A percentile compares a stretch with the other conserved stretches of the same genome.
Conservation (phyloP, 768 basidiomycete genomes). For the Rhodotorula kratochvilovae region DNA sequence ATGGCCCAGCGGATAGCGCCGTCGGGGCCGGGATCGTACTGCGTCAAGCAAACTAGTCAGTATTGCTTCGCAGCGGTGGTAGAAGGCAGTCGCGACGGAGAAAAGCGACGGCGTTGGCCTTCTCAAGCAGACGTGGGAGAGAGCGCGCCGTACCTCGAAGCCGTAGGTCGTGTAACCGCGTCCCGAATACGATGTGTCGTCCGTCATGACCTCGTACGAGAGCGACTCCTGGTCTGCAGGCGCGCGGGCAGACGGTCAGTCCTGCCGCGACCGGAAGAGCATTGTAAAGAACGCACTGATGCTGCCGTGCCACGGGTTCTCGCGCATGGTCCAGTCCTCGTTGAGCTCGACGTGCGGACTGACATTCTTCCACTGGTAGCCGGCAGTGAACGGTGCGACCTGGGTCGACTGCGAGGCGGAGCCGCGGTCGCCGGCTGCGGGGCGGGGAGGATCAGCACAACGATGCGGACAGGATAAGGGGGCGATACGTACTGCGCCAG, state of each 20-base stretch:
- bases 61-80: neutral
- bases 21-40: conserved; percentile 45
- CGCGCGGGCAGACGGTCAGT: neutral
- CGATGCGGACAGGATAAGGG: neutral
- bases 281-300: neutral
- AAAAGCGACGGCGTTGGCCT: too few relatives aligned
- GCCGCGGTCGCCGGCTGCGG: conserved; percentile 51
- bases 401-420: conserved; percentile 75
- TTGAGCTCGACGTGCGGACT: conserved; percentile 57
- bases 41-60: conserved; percentile 3
- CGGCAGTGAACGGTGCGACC: conserved; percentile 52
- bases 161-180: conserved; percentile 26
- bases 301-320: conserved; percentile 8
- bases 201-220: conserved; percentile 27
- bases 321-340: conserved; percentile 37
- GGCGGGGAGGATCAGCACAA: conserved; percentile 48
- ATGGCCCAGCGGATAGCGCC: conserved; percentile 82
- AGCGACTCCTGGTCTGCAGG: conserved; percentile 29
- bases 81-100: too few relatives aligned
- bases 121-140: neutral
- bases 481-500: conserved; percentile 1
- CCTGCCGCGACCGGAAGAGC: neutral
- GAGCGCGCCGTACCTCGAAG: conserved; percentile 9
- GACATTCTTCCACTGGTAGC: conserved; percentile 60
- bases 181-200: conserved; percentile 28